Percentiles rank a stretch among this genome's conserved stretches.
These are phyloP conservation scores for Naganishia sp. DNA, from an alignment of 1,284 basidiomycete genomes.

Conservation along the genomic window DNA sequence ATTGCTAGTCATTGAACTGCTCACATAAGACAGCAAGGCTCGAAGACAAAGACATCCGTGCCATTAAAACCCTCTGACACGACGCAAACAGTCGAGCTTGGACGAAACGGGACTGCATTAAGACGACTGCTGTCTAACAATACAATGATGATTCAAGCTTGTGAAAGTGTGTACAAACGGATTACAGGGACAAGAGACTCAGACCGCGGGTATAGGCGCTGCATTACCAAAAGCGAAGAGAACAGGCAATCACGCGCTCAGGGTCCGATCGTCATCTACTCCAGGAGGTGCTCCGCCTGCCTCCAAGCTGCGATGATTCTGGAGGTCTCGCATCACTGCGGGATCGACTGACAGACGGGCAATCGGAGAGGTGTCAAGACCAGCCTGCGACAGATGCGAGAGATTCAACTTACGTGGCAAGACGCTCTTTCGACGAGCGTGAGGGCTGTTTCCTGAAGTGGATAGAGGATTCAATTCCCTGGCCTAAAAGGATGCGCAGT, in stretches of 20 bases:
- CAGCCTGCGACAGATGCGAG: conserved; percentile 31
- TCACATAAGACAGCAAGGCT: too few relatives aligned
- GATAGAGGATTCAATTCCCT: conserved; percentile 37
- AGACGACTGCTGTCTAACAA: too few relatives aligned
- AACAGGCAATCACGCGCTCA: neutral
- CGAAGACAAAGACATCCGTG: too few relatives aligned
- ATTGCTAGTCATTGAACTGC: too few relatives aligned
- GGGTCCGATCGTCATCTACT: neutral
- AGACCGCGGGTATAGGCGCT: conserved; percentile 3
- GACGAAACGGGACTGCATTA: too few relatives aligned
- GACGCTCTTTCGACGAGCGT: conserved; percentile 80
- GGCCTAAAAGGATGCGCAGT: neutral
- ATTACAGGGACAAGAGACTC: neutral
- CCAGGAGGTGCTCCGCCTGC: neutral
- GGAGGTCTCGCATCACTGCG: conserved; percentile 79
- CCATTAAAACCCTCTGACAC: too few relatives aligned
- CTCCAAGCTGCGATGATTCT: conserved; percentile 34
- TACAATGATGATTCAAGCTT: too few relatives aligned
- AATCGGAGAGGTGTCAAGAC: conserved; percentile 43
- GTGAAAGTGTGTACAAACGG: neutral
- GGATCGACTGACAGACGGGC: conserved; percentile 69
- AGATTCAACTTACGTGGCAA: conserved; percentile 65
- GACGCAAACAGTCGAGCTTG: too few relatives aligned
- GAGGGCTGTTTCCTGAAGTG: conserved; percentile 57
- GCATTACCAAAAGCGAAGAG: neutral